A percentile compares a stretch with the other conserved stretches of the same genome.
phyloP scores from a whole-genome alignment of 2,329 filamentous ascomycete genomes.

The Purpureocillium takamizusanense region DNA sequence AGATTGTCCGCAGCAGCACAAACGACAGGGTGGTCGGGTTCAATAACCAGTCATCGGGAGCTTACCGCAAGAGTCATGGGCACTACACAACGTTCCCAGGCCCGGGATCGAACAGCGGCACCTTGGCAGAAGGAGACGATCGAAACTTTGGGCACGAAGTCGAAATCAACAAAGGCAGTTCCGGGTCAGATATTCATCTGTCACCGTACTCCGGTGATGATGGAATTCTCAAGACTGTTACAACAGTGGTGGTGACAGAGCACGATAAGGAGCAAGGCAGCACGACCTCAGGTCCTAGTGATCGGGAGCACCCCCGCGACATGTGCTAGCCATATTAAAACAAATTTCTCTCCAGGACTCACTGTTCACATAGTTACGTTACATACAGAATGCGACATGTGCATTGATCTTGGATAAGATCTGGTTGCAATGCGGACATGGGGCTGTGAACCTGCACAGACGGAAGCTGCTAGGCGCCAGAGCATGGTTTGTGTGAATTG shows the following conservation, averaged over 20 bases:
- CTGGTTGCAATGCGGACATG: too few species aligned
- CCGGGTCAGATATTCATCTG: background rate
- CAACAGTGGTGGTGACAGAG: background rate
- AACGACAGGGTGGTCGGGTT: background rate
- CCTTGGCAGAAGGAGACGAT: background rate
- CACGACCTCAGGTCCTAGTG: background rate
- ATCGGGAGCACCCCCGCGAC: background rate
- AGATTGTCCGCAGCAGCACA: conserved; percentile 15
- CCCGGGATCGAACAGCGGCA: background rate
- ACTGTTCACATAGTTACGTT: too few species aligned
- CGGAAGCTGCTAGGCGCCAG: too few species aligned
- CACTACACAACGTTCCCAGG: background rate
- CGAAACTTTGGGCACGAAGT: conserved; percentile 3
- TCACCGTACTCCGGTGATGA: background rate
- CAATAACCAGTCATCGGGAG: background rate
- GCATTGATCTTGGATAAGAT: too few species aligned
- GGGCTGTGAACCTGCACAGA: too few species aligned
- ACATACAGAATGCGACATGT: too few species aligned
- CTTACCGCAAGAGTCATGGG: background rate
- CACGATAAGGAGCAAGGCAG: background rate
- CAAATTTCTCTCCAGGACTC: too few species aligned
- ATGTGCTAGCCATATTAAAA: too few species aligned
- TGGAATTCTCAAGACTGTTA: background rate
- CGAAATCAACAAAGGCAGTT: conserved; percentile 1
- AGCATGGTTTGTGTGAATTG: too few species aligned